Percentiles rank a stretch among this genome's conserved stretches.
phyloP scores from a whole-genome alignment of 805 yeast genomes.

The Jamesozyma lodderae region DNA sequence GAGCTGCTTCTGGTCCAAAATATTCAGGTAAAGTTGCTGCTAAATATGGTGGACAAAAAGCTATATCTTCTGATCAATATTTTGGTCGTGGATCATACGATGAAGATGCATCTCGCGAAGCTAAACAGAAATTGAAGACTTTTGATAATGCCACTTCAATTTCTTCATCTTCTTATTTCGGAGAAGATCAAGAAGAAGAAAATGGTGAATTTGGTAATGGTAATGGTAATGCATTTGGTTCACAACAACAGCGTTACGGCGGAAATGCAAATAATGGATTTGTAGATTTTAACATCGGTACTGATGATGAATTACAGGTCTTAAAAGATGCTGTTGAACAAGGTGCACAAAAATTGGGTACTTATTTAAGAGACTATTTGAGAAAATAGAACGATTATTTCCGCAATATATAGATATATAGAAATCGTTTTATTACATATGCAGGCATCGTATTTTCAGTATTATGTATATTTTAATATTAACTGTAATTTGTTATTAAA shows the following conservation, averaged over 20 bases:
- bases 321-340: conserved; percentile 86
- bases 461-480: no score
- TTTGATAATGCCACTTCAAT: conserved; percentile 85
- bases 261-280: conserved; percentile 34
- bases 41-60: conserved; percentile 84
- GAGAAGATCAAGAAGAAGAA: conserved; percentile 57
- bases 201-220: conserved; percentile 13
- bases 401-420: not conserved
- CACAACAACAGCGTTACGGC: conserved; percentile 18
- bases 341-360: conserved; percentile 85
- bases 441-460: no score
- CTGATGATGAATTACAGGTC: conserved; percentile 83
- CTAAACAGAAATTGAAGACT: conserved; percentile 66
- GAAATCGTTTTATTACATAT: not conserved
- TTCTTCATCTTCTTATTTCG: conserved; percentile 87
- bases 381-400: conserved; percentile 29
- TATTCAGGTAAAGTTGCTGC: conserved; percentile 67
- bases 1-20: conserved; percentile 44
- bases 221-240: conserved; percentile 6
- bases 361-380: conserved; percentile 77
- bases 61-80: conserved; percentile 89
- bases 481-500: no score
- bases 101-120: conserved; percentile 68
- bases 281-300: conserved; percentile 60
- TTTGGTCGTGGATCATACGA: conserved; percentile 86